These are phyloP conservation scores for Dillenia turbinata DNA, from an alignment of 164 flowering plant genomes.

Conservation along the genomic window DNA sequence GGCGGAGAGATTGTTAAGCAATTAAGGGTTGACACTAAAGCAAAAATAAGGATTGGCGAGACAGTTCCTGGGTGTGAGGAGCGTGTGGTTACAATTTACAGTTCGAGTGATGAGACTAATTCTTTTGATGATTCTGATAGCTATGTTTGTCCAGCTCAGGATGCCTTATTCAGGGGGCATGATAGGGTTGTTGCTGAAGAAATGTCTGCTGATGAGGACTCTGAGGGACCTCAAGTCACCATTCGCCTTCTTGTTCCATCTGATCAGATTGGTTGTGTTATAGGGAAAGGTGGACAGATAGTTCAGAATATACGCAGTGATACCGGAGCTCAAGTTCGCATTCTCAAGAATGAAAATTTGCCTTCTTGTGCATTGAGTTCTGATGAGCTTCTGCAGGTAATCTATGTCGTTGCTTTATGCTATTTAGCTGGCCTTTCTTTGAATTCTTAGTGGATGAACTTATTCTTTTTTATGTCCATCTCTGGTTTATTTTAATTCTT, in stretches of 20 bases:
- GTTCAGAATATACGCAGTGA: constrained; percentile 84
- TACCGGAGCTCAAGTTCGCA: constrained; percentile 87
- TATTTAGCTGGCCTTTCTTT: background rate
- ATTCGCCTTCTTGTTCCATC: constrained; percentile 86
- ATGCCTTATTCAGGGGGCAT: constrained; percentile 88
- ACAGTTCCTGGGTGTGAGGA: constrained; percentile 79
- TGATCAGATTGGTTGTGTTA: constrained; percentile 94
- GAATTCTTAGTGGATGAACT: background rate
- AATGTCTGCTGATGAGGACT: constrained; percentile 40
- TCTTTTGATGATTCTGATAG: constrained; percentile 46
- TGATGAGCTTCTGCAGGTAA: constrained; percentile 96
- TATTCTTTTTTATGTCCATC: background rate
- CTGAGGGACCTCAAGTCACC: constrained; percentile 58
- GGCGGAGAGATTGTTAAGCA: constrained; percentile 98
- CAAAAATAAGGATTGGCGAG: constrained; percentile 93
- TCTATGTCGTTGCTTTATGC: background rate
- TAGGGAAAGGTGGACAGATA: constrained; percentile 97
- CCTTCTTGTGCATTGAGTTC: constrained; percentile 81
- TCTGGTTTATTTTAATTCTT: background rate
- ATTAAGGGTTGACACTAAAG: constrained; percentile 75
- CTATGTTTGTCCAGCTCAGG: constrained; percentile 75
- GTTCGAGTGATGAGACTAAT: constrained; percentile 69
- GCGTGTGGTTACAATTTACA: constrained; percentile 86
- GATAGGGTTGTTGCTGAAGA: constrained; percentile 75
- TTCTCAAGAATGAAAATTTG: constrained; percentile 82